Evolutionary conservation across 2,329 filamentous ascomycete species (phyloP), one percentile per base, ranked within the genome.

Genomic region (Diaporthe ilicicola): DNA sequence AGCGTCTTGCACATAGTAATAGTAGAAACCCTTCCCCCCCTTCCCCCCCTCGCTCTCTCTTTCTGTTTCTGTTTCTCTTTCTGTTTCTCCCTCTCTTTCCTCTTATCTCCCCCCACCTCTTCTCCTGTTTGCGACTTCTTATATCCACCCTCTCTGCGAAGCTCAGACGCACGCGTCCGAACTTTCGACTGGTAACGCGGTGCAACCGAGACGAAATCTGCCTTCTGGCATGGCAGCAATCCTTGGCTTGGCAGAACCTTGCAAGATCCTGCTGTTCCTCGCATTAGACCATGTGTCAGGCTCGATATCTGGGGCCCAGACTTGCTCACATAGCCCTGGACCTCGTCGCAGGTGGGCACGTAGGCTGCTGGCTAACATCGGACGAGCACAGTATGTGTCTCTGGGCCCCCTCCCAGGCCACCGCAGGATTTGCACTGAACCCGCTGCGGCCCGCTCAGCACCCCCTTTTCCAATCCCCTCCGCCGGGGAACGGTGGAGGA

Each of bases 171-270:
- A 7, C 59, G 27, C 59, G 59, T 62, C 59, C 59, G 42, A 62
- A 62, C 59, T 44, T 48, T 17, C 39, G 22, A 22, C 4, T 46
- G 39, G 17, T 13, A 61, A 22, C 17, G 27, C n/a, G 17, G 19
- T 24, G 48, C 59, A 37, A 17, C n/a, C 29, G 42, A n/a, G 29
- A 64, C 29, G 59, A 50, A 64, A 64, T 37, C 59, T 24, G 59
- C 59, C 59, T 50, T 37, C 29, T 24, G 59, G 42, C 10, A 17
- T 62, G 56, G 42, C 56, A 22, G 19, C 59, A 37, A 37, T 37
- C 59, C 59, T 50, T 64, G 59, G 59, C 59, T 50, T 64, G 59
- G 59, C 44, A 13, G n/a, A 50, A 64, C 44, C 15, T 34, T 37
- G 44, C 44, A 19, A 50, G 44, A 50, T 19, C 29, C 27, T 24